Evolutionary conservation across 192 early-diverging fungal genomes (phyloP).

Genomic region (Umbelopsis isabellina): DNA sequence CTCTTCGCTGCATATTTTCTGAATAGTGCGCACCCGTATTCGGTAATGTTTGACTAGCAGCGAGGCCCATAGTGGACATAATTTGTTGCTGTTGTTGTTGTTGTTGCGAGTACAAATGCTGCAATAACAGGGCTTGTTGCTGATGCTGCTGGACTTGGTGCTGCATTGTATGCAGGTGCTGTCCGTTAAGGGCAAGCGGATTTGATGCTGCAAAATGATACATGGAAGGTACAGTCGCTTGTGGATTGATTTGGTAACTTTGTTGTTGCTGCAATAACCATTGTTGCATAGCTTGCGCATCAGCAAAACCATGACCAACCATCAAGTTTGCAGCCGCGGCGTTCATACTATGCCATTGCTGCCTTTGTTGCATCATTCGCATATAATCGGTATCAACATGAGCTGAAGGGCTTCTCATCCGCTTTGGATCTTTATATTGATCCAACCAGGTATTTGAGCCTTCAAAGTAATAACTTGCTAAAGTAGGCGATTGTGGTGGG

Average conservation of each 20-base stretch:
- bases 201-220: constrained; percentile 1
- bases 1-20: background rate
- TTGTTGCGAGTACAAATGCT: constrained; percentile 12
- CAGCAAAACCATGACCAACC: constrained; percentile 17
- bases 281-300: constrained; percentile 18
- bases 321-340: constrained; percentile 16
- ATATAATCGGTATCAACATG: constrained; percentile 29
- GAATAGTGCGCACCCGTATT: background rate
- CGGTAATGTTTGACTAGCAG: background rate
- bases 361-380: constrained; percentile 11
- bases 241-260: constrained; percentile 35
- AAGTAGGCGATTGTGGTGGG: constrained; percentile 56
- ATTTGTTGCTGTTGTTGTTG: constrained; percentile 26
- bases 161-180: background rate
- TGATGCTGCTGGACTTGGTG: constrained; percentile 7
- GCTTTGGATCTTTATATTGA: constrained; percentile 35
- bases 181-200: background rate
- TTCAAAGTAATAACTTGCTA: constrained; percentile 53
- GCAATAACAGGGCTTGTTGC: constrained; percentile 10
- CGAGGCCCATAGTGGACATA: constrained; percentile 5
- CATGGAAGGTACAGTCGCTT: background rate
- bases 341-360: constrained; percentile 24
- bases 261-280: constrained; percentile 32
- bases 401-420: constrained; percentile 27
- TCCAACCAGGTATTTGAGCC: constrained; percentile 47